Percentiles rank a stretch among this genome's conserved stretches.
Evolutionary conservation across 257 asterid genomes (phyloP).

Genomic region (Capsicum chinense): DNA sequence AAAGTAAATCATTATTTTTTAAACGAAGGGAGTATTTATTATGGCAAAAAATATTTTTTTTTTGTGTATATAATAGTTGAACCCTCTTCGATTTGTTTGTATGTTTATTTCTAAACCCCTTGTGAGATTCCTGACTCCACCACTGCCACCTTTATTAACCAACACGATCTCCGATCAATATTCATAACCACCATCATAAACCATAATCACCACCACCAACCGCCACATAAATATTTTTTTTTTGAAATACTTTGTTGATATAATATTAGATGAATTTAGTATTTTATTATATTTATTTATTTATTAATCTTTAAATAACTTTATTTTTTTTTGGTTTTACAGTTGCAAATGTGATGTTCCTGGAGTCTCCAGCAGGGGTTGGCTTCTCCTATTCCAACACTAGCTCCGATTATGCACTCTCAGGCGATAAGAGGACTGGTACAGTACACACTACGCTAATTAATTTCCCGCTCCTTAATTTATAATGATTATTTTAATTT

Average conservation of each 20-base stretch:
- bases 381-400: slow-evolving; percentile 54
- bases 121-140: no score
- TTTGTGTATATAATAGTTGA: no score
- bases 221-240: neutral
- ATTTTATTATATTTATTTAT: neutral
- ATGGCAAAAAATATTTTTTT: no score
- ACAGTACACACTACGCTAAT: neutral
- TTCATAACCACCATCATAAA: neutral
- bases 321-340: neutral
- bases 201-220: neutral
- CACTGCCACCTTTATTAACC: neutral
- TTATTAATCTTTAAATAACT: neutral
- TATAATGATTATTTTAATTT: no score
- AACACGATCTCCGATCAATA: neutral
- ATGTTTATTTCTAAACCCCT: no score
- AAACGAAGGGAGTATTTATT: no score
- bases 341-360: slow-evolving; percentile 48
- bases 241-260: neutral
- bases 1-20: no score
- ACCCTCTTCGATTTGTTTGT: no score
- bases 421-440: slow-evolving; percentile 51
- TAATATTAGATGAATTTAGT: neutral
- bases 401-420: slow-evolving; percentile 37
- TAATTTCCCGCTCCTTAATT: neutral
- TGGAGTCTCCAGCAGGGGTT: slow-evolving; percentile 58